Evolutionary conservation across 176 grass and related monocot genomes (phyloP), one percentile per base, ranked within the genome.

Genomic region (Oryza brachyantha): DNA sequence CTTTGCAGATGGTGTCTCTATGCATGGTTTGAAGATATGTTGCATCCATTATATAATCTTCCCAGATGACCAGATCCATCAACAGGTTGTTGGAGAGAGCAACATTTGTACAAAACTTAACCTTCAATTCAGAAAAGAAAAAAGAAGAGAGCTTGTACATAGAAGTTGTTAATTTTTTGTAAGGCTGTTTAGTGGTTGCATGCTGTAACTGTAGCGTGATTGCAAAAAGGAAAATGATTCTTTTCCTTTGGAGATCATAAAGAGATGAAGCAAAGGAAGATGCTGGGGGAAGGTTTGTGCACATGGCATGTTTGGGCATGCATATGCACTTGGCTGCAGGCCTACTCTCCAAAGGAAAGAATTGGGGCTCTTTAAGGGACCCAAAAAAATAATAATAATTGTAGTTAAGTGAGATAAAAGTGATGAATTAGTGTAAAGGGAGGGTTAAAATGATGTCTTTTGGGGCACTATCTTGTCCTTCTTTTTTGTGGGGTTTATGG

Each of bases 301-400:
- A 85, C 88, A 86, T 94, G 92, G 83, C 72, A 35, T 94, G 88
- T 75, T 91, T 52, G 52, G 80, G 82, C 31, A 71, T 24, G 38
- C 32, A 35, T n/a, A n/a, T 24, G 52, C n/a, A n/a, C 43, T 66
- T 66, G 80, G 38, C n/a, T 46, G 46, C 54, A 83, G 74, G 62
- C 35, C 71, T 74, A 45, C 34, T 84, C 76, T 70, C 45, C 81
- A 43, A 84, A 86, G 81, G 13, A 81, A 84, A 73, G 85, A 87
- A 87, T 84, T 67, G 59, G 46, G 60, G n/a, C n/a, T n/a, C 78
- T 85, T 85, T 77, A 72, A 73, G 73, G n/a, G 39, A 69, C 55
- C 45, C n/a, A n/a, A n/a, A 78, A 74, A 38, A 22, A 2, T 9
- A n/a, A n/a, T n/a, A n/a, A n/a, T 46, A 61, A 62, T 61, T 41